Evolutionary conservation across 768 basidiomycete genomes (phyloP), one percentile per base, ranked within the genome.

Genomic region (Omphalotus guepiniiformis): DNA sequence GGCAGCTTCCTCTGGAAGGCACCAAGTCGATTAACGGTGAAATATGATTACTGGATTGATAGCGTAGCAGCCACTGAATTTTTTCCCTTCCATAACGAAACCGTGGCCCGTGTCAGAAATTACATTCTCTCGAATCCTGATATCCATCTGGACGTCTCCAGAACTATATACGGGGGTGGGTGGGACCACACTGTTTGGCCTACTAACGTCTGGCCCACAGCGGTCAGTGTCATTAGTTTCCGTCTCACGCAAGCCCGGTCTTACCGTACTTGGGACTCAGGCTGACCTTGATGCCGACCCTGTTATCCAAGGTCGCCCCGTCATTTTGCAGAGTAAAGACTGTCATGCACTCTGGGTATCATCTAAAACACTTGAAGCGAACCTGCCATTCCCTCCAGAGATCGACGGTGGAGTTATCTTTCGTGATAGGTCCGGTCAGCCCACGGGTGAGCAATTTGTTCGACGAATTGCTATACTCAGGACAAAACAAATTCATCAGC

Each of bases 301-400:
- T 4, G 55, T 88, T 4, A 71, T 94, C 16, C 67, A 67, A 37
- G 83, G 81, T 18, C 76, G 88, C 12, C 83, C 82, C 0, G 80
- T 96, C 32, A 70, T 88, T 13, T 72, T 95, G 15, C 83, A 87
- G 53, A 82, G 90, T 60, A 88, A 93, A 50, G 93, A 96, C 62
- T 84, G 83, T 5, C 93, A 95, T 64, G 91, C 89, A 1, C 69
- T 89, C 5, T 95, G 93, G 93, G 80, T 91, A 11, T 92, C 89
- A 3, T 69, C 71, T 3, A 73, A 65, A 37, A 78, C 83, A 2
- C 66, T 94, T 3, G 66, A 74, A 47, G 54, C 57, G 1, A 83
- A 86, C 55, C 64, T 71, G 7, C 79, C 82, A 13, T 73, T 91
- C 19, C 88, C 93, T 2, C 69, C 76, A 6, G 58, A 67, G 19